phyloP scores from a whole-genome alignment of 805 yeast genomes.

The Pichia manshurica region DNA sequence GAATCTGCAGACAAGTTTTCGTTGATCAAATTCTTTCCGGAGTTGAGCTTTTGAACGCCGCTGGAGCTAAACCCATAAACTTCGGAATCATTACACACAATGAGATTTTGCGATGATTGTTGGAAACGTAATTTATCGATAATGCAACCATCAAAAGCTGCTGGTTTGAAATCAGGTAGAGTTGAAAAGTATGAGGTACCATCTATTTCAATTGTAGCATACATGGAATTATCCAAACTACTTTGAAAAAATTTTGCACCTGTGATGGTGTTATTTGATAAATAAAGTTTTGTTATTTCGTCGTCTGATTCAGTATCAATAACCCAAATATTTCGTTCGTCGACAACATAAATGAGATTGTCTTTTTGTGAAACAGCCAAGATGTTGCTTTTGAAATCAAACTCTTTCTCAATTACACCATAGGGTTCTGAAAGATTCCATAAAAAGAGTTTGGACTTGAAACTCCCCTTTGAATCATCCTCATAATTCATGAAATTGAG shows the following conservation, averaged over 20 bases:
- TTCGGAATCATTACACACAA: slow-evolving; percentile 9
- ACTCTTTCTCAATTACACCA: slow-evolving; percentile 18
- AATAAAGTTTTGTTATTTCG: not conserved
- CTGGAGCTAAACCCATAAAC: slow-evolving; percentile 8
- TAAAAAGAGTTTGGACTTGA: slow-evolving; percentile 11
- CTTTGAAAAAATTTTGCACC: slow-evolving; percentile 1
- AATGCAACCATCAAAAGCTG: slow-evolving; percentile 5
- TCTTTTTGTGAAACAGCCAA: slow-evolving; percentile 14
- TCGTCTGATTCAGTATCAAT: not conserved
- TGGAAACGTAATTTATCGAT: slow-evolving; percentile 3
- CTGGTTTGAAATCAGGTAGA: not conserved
- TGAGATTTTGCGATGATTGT: slow-evolving; percentile 1
- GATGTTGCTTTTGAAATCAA: slow-evolving; percentile 11
- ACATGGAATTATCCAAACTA: not conserved
- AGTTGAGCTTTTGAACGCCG: not conserved
- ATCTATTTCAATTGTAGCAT: slow-evolving; percentile 1
- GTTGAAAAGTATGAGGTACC: not conserved
- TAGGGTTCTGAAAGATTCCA: slow-evolving; percentile 18
- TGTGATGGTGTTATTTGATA: not conserved
- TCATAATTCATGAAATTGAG: slow-evolving; percentile 18
- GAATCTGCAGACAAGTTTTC: slow-evolving; percentile 9
- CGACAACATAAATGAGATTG: slow-evolving; percentile 11
- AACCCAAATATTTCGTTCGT: slow-evolving; percentile 9
- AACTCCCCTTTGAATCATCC: not conserved
- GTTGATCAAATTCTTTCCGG: slow-evolving; percentile 1